Evolutionary conservation across 495 filamentous ascomycete species (phyloP).

Genomic region (Annulohypoxylon moriforme): DNA sequence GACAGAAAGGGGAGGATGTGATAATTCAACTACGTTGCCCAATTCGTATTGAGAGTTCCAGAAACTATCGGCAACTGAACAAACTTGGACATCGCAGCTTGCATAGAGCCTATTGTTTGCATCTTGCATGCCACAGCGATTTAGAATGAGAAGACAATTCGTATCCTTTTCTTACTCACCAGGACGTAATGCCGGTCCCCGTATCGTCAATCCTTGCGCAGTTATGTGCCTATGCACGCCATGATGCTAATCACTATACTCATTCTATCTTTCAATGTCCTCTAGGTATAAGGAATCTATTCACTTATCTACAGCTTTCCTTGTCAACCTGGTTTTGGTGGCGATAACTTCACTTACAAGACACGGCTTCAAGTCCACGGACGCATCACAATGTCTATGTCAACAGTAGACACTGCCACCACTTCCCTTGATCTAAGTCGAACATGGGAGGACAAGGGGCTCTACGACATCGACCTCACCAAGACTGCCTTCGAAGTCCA

Average conservation of each 20-base stretch:
- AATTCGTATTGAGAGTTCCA: neutral
- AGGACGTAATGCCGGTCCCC: neutral
- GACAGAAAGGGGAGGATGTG: neutral
- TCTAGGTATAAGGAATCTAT: neutral
- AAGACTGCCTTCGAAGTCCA: neutral
- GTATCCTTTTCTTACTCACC: neutral
- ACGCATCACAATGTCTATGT: constrained; percentile 16
- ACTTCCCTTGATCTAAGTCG: constrained; percentile 21
- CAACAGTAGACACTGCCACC: constrained; percentile 11
- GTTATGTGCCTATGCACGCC: neutral
- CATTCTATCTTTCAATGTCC: neutral
- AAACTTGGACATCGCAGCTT: constrained; percentile 17
- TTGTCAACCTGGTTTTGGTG: neutral
- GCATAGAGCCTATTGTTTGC: constrained; percentile 33
- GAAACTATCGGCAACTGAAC: constrained; percentile 12
- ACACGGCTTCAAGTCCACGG: neutral
- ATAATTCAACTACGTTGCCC: neutral
- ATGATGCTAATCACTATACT: neutral
- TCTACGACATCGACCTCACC: constrained; percentile 28
- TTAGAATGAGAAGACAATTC: neutral
- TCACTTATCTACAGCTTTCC: neutral
- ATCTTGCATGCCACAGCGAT: neutral
- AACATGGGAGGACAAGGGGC: constrained; percentile 28
- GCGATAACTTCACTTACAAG: neutral
- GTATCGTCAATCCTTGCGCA: neutral